A percentile compares a stretch with the other conserved stretches of the same genome.
phyloP scores from a whole-genome alignment of 2,329 filamentous ascomycete genomes.

The Trichoderma pleuroti region DNA sequence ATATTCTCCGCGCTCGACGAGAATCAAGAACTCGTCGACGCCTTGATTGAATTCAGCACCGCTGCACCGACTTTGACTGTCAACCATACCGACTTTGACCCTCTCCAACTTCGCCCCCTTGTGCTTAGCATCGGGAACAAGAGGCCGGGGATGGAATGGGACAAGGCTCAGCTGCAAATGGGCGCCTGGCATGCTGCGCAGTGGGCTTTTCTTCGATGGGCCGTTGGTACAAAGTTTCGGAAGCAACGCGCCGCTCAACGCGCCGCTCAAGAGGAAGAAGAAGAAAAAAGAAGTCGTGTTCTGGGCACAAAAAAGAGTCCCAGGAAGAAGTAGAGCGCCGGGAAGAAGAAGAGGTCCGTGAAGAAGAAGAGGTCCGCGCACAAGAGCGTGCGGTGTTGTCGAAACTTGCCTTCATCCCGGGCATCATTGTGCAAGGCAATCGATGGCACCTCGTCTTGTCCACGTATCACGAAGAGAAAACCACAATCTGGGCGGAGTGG shows the following conservation, averaged over 20 bases:
- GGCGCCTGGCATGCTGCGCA: not conserved
- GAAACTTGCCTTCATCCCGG: not conserved
- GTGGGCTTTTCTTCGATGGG: not conserved
- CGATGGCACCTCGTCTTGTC: not conserved
- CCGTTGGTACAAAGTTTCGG: not conserved
- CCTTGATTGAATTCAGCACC: not conserved
- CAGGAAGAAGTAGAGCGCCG: no score
- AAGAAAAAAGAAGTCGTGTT: not conserved
- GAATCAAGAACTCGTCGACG: not conserved
- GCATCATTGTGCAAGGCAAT: not conserved
- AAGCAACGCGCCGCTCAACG: not conserved
- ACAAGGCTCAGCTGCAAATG: not conserved
- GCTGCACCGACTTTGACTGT: slow-evolving; percentile 4
- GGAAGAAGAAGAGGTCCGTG: no score
- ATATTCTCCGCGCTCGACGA: slow-evolving; percentile 5
- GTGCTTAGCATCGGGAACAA: not conserved
- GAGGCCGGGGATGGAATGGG: not conserved
- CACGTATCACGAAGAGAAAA: not conserved
- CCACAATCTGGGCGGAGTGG: not conserved
- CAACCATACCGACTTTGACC: slow-evolving; percentile 12
- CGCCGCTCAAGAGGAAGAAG: not conserved
- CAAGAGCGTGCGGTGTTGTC: not conserved
- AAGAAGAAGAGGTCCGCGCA: not conserved
- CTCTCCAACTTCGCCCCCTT: not conserved
- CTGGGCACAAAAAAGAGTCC: no score